Base-by-base conservation (phyloP, 139 green algal genomes). In the Tetraselmis striata region DNA sequence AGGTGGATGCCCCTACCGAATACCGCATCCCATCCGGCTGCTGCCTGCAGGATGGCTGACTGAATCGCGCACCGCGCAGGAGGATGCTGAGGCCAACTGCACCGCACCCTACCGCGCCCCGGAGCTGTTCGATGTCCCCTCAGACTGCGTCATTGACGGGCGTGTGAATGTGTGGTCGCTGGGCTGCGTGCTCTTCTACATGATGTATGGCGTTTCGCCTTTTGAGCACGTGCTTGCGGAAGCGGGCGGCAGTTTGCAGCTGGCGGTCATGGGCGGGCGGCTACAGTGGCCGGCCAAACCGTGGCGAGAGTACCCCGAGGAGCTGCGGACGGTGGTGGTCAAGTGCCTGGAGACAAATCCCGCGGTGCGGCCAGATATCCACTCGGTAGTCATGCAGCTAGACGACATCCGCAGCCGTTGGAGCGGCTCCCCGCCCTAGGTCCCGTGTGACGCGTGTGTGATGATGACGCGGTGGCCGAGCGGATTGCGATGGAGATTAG, bases 91-190 rank as follows among this genome's bases (percentile, higher is more conserved):
- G 86, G 84, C 90, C 0, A 86, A 94, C 82, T 95, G 89, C 79
- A 95, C 92, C 26, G 95, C 94, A 0, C 92, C 95, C 23, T 98
- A 97, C 84, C 90, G 95, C 25, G 94, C 95, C 0, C 95, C 95
- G 23, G 95, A 98, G 89, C 94, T 98, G 24, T 98, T 92, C 85
- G 95, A 98, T 78, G 87, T 92, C 0, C 88, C 92, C n/a, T 94
- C 87, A 29, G 76, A 86, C 0, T 90, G 83, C 78, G 83, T 84
- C 5, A 75, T 98, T 1, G 95, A 97, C 84, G 86, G 90, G 59
- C 85, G 86, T 1, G 86, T 93, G 30, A 95, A 98, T 79, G 87
- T 98, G 2, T 98, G 96, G 96, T 87, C 90, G 0, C 85, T 95
- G 31, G 95, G 95, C 2, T 96, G 92, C 81, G 90, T 95, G 24